Evolutionary conservation across 176 grass and related monocot genomes (phyloP).

Genomic region (Triticum timopheevii): DNA sequence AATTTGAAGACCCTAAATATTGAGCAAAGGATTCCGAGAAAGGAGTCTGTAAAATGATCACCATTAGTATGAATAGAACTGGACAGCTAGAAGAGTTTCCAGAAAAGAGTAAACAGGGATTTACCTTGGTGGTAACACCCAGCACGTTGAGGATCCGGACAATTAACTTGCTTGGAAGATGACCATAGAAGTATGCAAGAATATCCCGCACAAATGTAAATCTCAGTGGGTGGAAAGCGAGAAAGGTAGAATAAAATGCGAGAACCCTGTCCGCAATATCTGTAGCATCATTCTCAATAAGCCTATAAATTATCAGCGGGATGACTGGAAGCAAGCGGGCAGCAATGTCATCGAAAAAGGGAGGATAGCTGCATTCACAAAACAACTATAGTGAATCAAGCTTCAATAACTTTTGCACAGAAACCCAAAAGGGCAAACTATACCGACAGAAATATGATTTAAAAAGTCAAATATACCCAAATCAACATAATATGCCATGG

Average conservation of each 20-base stretch:
- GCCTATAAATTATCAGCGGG: conserved; percentile 91
- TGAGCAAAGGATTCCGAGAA: conserved; percentile 86
- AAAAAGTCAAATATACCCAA: conserved; percentile 29
- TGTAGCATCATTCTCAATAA: conserved; percentile 88
- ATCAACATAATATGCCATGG: conserved; percentile 13
- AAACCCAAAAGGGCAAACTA: conserved; percentile 28
- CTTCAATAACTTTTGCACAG: conserved; percentile 4
- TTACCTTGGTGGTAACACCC: conserved; percentile 84
- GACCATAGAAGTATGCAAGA: conserved; percentile 96
- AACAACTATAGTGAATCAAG: conserved; percentile 37
- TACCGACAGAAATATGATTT: not conserved
- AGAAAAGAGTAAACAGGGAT: conserved; percentile 1
- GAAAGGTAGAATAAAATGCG: conserved; percentile 69
- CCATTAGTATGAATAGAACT: conserved; percentile 23
- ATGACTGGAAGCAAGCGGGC: conserved; percentile 88
- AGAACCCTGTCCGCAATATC: conserved; percentile 94
- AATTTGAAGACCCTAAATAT: conserved; percentile 56
- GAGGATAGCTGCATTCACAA: conserved; percentile 74
- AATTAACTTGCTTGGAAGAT: conserved; percentile 89
- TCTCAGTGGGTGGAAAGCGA: conserved; percentile 89
- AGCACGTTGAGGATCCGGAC: conserved; percentile 80
- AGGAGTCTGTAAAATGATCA: conserved; percentile 63
- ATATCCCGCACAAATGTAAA: conserved; percentile 98
- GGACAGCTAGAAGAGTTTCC: not conserved
- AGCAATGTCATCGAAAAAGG: conserved; percentile 97